Evolutionary conservation across 2,329 filamentous ascomycete species (phyloP).

Genomic region (Cladophialophora psammophila): DNA sequence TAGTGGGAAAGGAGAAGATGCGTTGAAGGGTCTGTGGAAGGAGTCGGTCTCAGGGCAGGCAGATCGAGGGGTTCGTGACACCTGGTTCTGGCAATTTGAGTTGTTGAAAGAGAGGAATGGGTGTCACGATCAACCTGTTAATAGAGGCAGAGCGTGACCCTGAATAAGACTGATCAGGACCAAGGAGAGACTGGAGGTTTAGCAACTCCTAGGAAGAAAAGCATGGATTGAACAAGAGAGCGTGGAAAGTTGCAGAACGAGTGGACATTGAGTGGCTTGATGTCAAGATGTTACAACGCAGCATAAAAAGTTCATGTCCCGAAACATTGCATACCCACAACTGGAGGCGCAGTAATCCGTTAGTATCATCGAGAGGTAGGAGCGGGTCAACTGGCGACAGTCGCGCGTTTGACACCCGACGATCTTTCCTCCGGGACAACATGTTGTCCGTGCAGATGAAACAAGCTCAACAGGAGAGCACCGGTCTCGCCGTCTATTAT

Average conservation of each 20-base stretch:
- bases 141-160: neutral
- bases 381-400: slow-evolving; percentile 6
- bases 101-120: neutral
- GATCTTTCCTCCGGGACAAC: neutral
- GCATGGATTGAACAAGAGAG: neutral
- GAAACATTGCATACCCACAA: neutral
- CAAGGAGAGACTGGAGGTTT: neutral
- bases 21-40: neutral
- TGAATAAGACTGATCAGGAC: neutral
- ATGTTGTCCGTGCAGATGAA: neutral
- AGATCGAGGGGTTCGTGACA: neutral
- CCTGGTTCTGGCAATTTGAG: neutral
- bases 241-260: neutral
- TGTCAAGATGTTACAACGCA: neutral
- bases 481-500: too few relatives aligned
- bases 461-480: neutral
- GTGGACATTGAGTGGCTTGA: neutral
- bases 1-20: neutral
- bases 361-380: neutral
- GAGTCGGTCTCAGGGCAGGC: neutral
- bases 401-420: neutral
- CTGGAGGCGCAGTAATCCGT: neutral
- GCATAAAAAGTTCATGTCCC: neutral
- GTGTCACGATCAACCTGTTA: neutral
- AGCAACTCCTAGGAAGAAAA: neutral